Base-by-base conservation (phyloP, 495 filamentous ascomycete genomes). In the Annulohypoxylon nitens region DNA sequence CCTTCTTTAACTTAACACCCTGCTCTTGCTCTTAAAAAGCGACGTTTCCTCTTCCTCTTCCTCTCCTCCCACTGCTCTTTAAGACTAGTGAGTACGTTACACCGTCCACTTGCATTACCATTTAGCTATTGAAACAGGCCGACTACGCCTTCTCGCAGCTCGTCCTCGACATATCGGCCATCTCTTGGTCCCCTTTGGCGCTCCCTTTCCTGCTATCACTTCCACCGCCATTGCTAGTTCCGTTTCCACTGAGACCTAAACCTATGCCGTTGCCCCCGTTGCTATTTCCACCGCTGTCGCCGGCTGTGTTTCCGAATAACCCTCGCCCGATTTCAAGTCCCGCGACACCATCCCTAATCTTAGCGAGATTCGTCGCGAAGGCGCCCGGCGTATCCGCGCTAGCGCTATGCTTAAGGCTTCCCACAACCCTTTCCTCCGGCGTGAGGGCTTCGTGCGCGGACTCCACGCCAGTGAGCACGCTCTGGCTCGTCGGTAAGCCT, bases 321-420 rank as follows among this genome's bases (percentile, higher is more conserved):
- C 77, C 65, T 0, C 72, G 72, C 14, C 81, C 78, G 41, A 87
- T 79, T n/a, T 81, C 79, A 16, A 88, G 61, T 1, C 81, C 81
- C 0, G 81, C 77, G 30, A 88, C 83, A 36, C 84, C 84, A 18
- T 86, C 86, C 50, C 83, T 78, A 12, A 88, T 63, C 45, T 76
- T 78, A 8, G 80, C 73, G 4, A 79, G 58, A 33, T 78, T 79
- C 1, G 78, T 77, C 0, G 82, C 78, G 62, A 86, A 77, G 0
- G 82, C 79, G 3, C 77, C 74, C 3, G 82, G 77, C 5, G 82
- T 75, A 16, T 80, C 82, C 14, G 84, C 79, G 51, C 79, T 82
- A 0, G 79, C 76, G 53, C 83, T 86, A 7, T 81, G 79, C 45
- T 82, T 81, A 0, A 86, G 62, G 12, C 0, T 43, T n/a, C 77